Base-by-base conservation (phyloP, 1,139 yeast genomes). In the Protomyces gravidus region DNA sequence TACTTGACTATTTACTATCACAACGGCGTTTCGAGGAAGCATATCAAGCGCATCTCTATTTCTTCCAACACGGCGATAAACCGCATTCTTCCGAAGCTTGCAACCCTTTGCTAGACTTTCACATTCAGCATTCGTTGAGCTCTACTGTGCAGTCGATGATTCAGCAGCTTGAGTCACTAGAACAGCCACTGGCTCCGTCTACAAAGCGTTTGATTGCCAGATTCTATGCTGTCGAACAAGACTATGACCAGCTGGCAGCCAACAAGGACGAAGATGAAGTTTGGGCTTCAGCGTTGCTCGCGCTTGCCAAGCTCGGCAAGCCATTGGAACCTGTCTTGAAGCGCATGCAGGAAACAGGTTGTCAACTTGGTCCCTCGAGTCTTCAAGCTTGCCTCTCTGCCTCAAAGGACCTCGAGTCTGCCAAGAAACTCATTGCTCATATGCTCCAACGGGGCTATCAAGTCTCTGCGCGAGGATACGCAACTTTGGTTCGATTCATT, bases 241-340 rank as follows among this genome's bases (percentile, higher is more conserved):
- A 25, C 30, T 27, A 26, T 28, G 32, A 7, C 5, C 27, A 46
- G 21, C 50, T 25, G 19, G n/a, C 17, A 15, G 13, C 27, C n/a
- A 19, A 11, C 3, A 6, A 19, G 11, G 28, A n/a, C n/a, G 39
- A 25, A n/a, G 58, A 53, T 36, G 28, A 6, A 1, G 17, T 23
- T 21, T 53, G 58, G 58, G 50, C 58, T 13, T 32, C 51, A 7
- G 46, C 47, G 3, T 17, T 53, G 11, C 6, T 21, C 19, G 50
- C 42, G 7, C 39, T 36, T 11, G 36, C 46, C n/a, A 15, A 45
- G 26, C 19, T 28, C 13, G 57, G 50, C 26, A 36, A 23, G n/a
- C 17, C 26, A 11, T 21, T 52, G 2, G 33, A 32, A 5, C 27
- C 50, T 3, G 51, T 33, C 9, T 13, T 53, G 9, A 13, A 26